Evolutionary conservation across 2,329 filamentous ascomycete species (phyloP).

Genomic region (Monilinia vaccinii-corymbosi): DNA sequence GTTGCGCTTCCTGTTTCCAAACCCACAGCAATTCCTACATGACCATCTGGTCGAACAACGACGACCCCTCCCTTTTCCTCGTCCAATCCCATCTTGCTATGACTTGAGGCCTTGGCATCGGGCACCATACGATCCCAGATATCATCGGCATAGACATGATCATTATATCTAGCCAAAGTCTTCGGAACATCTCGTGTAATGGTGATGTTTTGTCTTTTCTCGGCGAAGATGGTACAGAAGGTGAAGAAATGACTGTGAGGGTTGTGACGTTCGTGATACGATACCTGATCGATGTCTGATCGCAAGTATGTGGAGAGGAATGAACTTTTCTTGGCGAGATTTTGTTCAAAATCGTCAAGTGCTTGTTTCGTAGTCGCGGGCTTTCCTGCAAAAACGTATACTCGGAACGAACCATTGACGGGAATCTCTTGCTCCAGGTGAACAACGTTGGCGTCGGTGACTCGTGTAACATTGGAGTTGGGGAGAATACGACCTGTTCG

Average conservation of each 20-base stretch:
- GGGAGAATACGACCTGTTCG: conserved; percentile 67
- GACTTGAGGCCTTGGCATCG: conserved; percentile 62
- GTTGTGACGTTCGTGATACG: conserved; percentile 73
- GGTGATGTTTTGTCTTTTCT: conserved; percentile 59
- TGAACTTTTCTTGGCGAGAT: conserved; percentile 55
- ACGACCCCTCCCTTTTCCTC: conserved; percentile 68
- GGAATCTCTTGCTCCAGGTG: conserved; percentile 86
- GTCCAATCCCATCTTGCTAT: conserved; percentile 78
- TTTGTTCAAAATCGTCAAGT: conserved; percentile 58
- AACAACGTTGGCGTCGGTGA: conserved; percentile 81
- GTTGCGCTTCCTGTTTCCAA: conserved; percentile 71
- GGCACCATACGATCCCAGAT: conserved; percentile 62
- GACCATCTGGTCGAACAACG: conserved; percentile 79
- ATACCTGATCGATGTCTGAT: conserved; percentile 50
- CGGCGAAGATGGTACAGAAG: conserved; percentile 66
- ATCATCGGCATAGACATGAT: conserved; percentile 83
- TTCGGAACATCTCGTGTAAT: conserved; percentile 62
- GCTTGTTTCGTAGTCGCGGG: conserved; percentile 51
- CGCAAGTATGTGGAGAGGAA: conserved; percentile 64
- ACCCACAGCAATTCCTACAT: conserved; percentile 67
- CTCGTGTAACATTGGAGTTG: conserved; percentile 74
- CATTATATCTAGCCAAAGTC: conserved; percentile 63
- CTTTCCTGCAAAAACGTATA: conserved; percentile 77
- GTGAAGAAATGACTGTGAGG: conserved; percentile 80
- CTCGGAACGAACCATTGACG: conserved; percentile 76